phyloP scores from a whole-genome alignment of 2,329 filamentous ascomycete genomes.

The Ophiostoma montium region DNA sequence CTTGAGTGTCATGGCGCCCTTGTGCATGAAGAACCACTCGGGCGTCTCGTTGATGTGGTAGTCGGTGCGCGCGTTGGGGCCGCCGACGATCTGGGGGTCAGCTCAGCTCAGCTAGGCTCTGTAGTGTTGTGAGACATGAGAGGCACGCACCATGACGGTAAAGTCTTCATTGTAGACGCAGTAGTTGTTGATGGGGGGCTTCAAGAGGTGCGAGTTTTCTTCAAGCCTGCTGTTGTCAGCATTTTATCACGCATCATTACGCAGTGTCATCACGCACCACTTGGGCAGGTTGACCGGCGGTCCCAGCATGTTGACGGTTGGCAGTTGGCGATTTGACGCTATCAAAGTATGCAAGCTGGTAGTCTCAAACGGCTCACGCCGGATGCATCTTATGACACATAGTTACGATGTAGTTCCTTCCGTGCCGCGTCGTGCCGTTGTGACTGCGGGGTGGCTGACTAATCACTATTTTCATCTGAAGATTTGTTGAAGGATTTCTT shows the following conservation, averaged over 20 bases:
- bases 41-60: constrained; percentile 96
- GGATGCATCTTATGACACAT: neutral
- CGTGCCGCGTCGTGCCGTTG: no score
- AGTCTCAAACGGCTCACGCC: no score
- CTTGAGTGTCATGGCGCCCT: constrained; percentile 85
- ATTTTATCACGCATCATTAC: neutral
- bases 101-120: neutral
- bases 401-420: no score
- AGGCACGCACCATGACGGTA: constrained; percentile 55
- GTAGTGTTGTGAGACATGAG: neutral
- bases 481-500: no score
- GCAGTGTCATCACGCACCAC: constrained; percentile 29
- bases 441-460: neutral
- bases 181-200: constrained; percentile 94
- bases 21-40: constrained; percentile 97
- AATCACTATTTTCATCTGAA: no score
- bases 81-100: constrained; percentile 48
- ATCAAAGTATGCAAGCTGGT: neutral
- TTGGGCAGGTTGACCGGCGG: constrained; percentile 42
- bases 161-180: constrained; percentile 81
- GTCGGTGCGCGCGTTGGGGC: constrained; percentile 89
- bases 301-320: constrained; percentile 27
- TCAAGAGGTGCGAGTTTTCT: constrained; percentile 79
- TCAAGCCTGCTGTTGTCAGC: constrained; percentile 50
- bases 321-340: no score